phyloP scores from a whole-genome alignment of 2,329 filamentous ascomycete species.

The Penicillium griseofulvum region DNA sequence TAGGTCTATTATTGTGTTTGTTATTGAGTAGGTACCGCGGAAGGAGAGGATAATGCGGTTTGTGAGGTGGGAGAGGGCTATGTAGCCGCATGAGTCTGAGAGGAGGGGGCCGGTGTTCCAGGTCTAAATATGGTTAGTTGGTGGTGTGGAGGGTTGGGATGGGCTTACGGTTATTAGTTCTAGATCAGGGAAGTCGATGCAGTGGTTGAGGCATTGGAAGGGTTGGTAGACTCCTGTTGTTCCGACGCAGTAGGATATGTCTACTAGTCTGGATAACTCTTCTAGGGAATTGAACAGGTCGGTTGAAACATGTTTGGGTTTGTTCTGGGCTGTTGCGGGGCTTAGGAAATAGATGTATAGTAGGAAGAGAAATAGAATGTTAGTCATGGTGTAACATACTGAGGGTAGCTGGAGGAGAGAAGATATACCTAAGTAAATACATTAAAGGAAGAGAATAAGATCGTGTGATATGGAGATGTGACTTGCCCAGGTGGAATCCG shows the following conservation, averaged over 20 bases:
- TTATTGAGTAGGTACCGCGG: conserved; percentile 88
- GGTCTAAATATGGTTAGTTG: conserved; percentile 47
- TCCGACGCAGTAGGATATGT: conserved; percentile 92
- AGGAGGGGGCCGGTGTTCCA: conserved; percentile 89
- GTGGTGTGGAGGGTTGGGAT: not conserved
- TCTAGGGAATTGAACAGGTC: conserved; percentile 77
- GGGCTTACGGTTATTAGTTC: conserved; percentile 63
- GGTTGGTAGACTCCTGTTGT: conserved; percentile 76
- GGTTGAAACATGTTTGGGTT: conserved; percentile 48
- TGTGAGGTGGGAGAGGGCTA: conserved; percentile 73
- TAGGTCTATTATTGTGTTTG: conserved; percentile 87
- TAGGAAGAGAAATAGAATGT: not conserved
- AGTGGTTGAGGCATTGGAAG: conserved; percentile 81
- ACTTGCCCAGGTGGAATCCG: too few relatives aligned
- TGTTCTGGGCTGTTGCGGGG: not conserved
- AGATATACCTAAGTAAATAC: not conserved
- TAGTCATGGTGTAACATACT: conserved; percentile 8
- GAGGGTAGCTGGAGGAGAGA: not conserved
- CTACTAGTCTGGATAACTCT: conserved; percentile 83
- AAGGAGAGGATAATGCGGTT: conserved; percentile 80
- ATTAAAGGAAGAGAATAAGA: not conserved
- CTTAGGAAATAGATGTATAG: not conserved
- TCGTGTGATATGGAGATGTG: conserved; percentile 1
- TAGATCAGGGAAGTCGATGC: conserved; percentile 76
- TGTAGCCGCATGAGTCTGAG: conserved; percentile 89